Evolutionary conservation across 2,329 filamentous ascomycete species (phyloP).

Genomic region (Arthrobotrys iridis): DNA sequence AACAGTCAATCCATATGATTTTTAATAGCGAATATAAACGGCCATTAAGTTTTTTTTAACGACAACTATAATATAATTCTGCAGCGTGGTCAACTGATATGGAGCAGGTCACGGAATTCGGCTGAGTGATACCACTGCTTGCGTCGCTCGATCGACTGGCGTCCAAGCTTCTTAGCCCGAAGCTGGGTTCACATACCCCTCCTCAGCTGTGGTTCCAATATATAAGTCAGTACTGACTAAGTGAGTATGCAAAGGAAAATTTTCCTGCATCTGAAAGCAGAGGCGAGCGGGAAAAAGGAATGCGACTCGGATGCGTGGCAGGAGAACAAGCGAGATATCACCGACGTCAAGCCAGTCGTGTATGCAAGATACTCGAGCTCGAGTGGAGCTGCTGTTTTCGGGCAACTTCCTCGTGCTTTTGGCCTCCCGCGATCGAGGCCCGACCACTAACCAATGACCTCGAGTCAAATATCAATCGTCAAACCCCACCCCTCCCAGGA

Average conservation of each 20-base stretch:
- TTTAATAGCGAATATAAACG: too few relatives aligned
- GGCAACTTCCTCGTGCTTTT: slow-evolving; percentile 2
- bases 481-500: too few relatives aligned
- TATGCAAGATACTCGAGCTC: slow-evolving; percentile 39
- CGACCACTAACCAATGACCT: background rate
- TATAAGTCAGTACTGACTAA: too few relatives aligned
- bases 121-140: slow-evolving; percentile 45
- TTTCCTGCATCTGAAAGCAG: background rate
- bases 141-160: slow-evolving; percentile 33
- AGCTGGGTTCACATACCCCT: background rate
- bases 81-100: slow-evolving; percentile 36
- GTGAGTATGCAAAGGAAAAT: slow-evolving; percentile 9
- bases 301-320: slow-evolving; percentile 45
- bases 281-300: slow-evolving; percentile 41
- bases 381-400: slow-evolving; percentile 19
- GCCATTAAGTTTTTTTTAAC: too few relatives aligned
- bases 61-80: too few relatives aligned
- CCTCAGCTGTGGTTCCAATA: background rate
- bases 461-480: too few relatives aligned
- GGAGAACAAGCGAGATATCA: slow-evolving; percentile 48
- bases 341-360: slow-evolving; percentile 28
- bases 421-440: slow-evolving; percentile 15
- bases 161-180: background rate
- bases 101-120: slow-evolving; percentile 20
- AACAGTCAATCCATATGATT: too few relatives aligned